Percentiles rank a stretch among this genome's conserved stretches.
Conservation (phyloP, 805 yeast species). For the Wickerhamiella domercqiae region DNA sequence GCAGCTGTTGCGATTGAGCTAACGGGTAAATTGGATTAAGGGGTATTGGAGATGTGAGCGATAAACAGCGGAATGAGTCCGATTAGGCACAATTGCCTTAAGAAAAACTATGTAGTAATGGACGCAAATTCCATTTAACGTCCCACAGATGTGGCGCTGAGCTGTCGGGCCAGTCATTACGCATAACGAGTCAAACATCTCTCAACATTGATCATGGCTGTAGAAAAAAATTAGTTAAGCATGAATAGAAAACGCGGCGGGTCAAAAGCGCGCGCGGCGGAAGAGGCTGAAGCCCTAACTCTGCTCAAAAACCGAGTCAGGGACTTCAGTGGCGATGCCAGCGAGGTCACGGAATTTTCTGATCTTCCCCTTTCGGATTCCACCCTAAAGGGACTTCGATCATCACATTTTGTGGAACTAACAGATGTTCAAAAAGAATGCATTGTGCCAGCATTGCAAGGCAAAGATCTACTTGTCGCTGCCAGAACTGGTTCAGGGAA, state of each 20-base stretch:
- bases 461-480: slow-evolving; percentile 69
- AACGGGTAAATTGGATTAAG: no score
- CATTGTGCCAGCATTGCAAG: slow-evolving; percentile 61
- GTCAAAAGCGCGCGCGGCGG: neutral
- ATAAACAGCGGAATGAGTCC: no score
- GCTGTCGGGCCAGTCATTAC: no score
- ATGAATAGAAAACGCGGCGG: no score
- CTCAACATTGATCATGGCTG: no score
- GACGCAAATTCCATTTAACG: neutral
- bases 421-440: slow-evolving; percentile 79
- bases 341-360: slow-evolving; percentile 37
- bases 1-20: no score
- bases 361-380: slow-evolving; percentile 61
- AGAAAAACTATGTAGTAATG: neutral
- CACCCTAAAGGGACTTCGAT: slow-evolving; percentile 58
- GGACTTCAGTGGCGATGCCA: slow-evolving; percentile 29
- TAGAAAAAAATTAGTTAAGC: no score
- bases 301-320: slow-evolving; percentile 37
- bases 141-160: neutral
- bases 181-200: no score
- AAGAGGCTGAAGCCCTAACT: slow-evolving; percentile 25
- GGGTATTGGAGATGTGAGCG: no score
- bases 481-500: slow-evolving; percentile 89
- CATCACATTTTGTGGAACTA: slow-evolving; percentile 59
- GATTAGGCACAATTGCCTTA: no score